Conservation (phyloP, 2,329 filamentous ascomycete species). For the Xylaria sp. region DNA sequence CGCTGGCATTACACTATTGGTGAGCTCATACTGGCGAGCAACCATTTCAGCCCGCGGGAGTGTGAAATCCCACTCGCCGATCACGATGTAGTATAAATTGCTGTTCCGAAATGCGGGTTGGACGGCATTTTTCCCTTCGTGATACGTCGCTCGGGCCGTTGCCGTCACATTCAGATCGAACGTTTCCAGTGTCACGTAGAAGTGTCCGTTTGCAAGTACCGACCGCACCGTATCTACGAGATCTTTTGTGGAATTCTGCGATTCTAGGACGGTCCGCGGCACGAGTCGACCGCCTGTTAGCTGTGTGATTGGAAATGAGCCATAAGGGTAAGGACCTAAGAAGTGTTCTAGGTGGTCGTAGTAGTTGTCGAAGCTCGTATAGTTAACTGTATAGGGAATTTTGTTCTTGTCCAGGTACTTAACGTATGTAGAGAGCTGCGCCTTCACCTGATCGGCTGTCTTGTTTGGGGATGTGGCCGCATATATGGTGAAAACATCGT, state of each 20-base stretch:
- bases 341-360: slow-evolving; percentile 2
- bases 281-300: slow-evolving; percentile 12
- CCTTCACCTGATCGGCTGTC: too few species aligned
- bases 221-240: background rate
- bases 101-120: slow-evolving; percentile 21
- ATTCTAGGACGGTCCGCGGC: slow-evolving; percentile 7
- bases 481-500: too few species aligned
- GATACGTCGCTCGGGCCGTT: background rate
- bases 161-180: too few species aligned
- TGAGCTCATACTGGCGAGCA: slow-evolving; percentile 19
- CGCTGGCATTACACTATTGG: background rate
- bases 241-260: background rate
- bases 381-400: slow-evolving; percentile 2
- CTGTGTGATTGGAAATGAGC: slow-evolving; percentile 5
- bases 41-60: slow-evolving; percentile 37
- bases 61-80: background rate
- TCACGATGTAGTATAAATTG: background rate
- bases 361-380: background rate
- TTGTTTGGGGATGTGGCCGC: too few species aligned
- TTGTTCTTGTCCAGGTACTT: too few species aligned
- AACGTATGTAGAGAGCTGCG: background rate
- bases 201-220: background rate
- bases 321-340: slow-evolving; percentile 21
- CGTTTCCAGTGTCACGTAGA: too few species aligned
- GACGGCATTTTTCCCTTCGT: slow-evolving; percentile 27